phyloP scores from a whole-genome alignment of 2,329 filamentous ascomycete species.

The Alternaria alternata region DNA sequence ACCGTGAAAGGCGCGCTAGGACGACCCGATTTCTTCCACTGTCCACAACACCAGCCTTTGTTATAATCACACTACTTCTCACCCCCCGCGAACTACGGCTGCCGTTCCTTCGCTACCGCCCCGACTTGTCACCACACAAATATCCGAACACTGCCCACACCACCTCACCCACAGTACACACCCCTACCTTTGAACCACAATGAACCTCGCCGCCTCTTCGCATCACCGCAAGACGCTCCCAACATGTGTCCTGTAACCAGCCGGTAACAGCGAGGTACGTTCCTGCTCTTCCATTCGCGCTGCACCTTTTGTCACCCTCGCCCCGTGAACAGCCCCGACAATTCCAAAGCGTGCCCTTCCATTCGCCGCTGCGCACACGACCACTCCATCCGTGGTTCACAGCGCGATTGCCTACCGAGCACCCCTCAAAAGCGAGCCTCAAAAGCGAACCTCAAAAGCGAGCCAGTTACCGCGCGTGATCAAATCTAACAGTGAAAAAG shows the following conservation, averaged over 20 bases:
- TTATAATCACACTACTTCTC: conserved; percentile 17
- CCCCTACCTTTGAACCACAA: conserved; percentile 17
- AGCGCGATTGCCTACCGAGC: conserved; percentile 6
- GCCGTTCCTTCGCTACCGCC: conserved; percentile 30
- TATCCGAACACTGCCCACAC: conserved; percentile 7
- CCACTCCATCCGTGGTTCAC: conserved; percentile 12
- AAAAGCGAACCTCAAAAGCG: neutral
- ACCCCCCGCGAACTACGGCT: conserved; percentile 15
- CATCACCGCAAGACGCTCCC: conserved; percentile 36
- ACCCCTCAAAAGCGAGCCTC: neutral
- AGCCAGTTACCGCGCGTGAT: neutral
- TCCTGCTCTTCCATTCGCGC: neutral
- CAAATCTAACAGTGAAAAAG: conserved; percentile 16
- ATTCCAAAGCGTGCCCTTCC: conserved; percentile 3
- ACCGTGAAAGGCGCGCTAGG: conserved; percentile 14
- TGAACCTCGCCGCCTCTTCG: conserved; percentile 39
- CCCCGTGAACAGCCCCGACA: neutral
- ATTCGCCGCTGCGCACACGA: conserved; percentile 2
- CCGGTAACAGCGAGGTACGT: conserved; percentile 39
- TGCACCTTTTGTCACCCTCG: neutral
- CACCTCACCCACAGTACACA: conserved; percentile 1
- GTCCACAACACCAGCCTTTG: conserved; percentile 18
- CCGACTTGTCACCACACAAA: conserved; percentile 19
- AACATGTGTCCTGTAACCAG: conserved; percentile 39
- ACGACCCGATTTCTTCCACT: conserved; percentile 19